A percentile compares a stretch with the other conserved stretches of the same genome.
Evolutionary conservation across 2,329 filamentous ascomycete species (phyloP).

Genomic region (Alternaria hordeiaustralica): DNA sequence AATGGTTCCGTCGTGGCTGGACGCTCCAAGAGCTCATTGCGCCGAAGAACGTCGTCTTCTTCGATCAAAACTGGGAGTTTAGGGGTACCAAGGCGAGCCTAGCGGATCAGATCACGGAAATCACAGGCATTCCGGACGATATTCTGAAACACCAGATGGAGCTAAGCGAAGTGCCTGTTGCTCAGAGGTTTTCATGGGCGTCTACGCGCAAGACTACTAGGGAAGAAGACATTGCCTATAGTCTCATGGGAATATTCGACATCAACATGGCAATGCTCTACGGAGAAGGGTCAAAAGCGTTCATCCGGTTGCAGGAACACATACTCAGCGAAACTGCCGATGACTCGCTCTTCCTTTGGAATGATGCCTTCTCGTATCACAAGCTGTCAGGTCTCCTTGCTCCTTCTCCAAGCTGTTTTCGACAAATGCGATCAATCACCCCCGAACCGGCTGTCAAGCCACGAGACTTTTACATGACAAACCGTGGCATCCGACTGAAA

Average conservation of each 20-base stretch:
- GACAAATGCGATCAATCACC: constrained; percentile 1
- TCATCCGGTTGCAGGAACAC: constrained; percentile 15
- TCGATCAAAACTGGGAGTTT: constrained; percentile 7
- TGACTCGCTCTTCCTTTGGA: constrained; percentile 13
- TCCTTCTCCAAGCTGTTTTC: constrained; percentile 1
- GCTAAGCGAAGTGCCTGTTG: constrained; percentile 15
- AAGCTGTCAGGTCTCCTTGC: constrained; percentile 8
- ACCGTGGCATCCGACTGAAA: constrained; percentile 9
- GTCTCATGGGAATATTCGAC: constrained; percentile 20
- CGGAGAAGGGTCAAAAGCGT: constrained; percentile 16
- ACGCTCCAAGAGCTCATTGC: constrained; percentile 21
- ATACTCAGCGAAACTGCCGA: constrained; percentile 12
- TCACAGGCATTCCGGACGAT: constrained; percentile 11
- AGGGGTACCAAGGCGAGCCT: constrained; percentile 10
- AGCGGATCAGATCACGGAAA: not conserved
- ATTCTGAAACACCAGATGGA: constrained; percentile 3
- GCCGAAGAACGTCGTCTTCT: constrained; percentile 14
- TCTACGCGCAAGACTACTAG: constrained; percentile 22
- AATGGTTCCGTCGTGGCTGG: constrained; percentile 17
- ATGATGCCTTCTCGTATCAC: not conserved
- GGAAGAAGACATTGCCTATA: constrained; percentile 26
- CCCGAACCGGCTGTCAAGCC: constrained; percentile 4
- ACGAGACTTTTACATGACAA: constrained; percentile 9
- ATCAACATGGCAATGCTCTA: constrained; percentile 22
- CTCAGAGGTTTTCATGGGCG: constrained; percentile 25